phyloP scores from a whole-genome alignment of 768 basidiomycete genomes.

The Lanmaoa pseudosensibilis region DNA sequence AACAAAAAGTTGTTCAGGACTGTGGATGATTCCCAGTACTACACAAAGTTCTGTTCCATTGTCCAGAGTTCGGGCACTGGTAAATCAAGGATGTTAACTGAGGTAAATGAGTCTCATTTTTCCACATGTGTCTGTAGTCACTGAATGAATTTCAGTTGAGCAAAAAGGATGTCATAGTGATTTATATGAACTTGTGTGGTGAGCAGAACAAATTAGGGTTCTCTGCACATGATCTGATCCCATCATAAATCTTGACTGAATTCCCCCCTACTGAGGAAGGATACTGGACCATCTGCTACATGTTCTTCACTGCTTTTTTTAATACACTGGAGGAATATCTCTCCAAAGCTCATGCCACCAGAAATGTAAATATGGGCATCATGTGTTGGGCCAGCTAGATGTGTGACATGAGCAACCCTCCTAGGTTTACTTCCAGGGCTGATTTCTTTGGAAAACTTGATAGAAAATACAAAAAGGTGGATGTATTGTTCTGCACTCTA shows the following conservation, averaged over 20 bases:
- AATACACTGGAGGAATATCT: background rate
- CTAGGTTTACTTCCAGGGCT: too few relatives aligned
- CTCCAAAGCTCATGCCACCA: background rate
- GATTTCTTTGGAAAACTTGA: background rate
- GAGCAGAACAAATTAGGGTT: constrained; percentile 1
- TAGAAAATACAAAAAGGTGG: background rate
- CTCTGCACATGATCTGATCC: constrained; percentile 13
- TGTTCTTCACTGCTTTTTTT: too few relatives aligned
- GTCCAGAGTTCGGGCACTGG: constrained; percentile 17
- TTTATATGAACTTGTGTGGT: constrained; percentile 18
- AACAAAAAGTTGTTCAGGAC: constrained; percentile 7
- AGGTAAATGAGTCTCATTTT: background rate
- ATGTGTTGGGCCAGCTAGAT: background rate
- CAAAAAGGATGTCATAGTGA: constrained; percentile 6
- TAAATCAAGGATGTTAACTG: constrained; percentile 6
- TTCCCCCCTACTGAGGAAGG: background rate
- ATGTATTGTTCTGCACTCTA: too few relatives aligned
- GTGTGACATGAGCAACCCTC: background rate
- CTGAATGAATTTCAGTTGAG: background rate
- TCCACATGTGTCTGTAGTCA: background rate
- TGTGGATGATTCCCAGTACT: too few relatives aligned
- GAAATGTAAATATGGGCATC: background rate
- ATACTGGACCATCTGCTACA: too few relatives aligned
- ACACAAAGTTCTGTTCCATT: background rate
- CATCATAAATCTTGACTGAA: constrained; percentile 12